phyloP scores from a whole-genome alignment of 2,329 filamentous ascomycete species.

The Talaromyces amestolkiae region DNA sequence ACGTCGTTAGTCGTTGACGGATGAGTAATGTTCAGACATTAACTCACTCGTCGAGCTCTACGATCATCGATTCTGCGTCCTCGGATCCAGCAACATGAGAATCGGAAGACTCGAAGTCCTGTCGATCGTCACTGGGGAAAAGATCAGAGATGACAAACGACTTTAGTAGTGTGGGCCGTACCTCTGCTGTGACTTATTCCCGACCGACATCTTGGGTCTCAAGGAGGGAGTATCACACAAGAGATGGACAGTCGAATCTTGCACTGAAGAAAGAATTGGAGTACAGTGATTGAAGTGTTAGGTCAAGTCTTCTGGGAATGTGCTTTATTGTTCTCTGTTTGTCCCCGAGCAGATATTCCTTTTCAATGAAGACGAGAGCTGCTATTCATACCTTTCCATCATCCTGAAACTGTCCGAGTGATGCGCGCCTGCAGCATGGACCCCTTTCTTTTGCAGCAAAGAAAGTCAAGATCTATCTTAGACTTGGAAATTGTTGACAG shows the following conservation, averaged over 20 bases:
- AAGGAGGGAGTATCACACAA: not conserved
- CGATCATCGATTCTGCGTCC: not conserved
- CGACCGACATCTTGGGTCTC: not conserved
- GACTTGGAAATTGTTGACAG: no score
- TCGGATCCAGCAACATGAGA: not conserved
- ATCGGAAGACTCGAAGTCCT: not conserved
- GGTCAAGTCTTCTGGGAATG: not conserved
- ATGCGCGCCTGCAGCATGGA: no score
- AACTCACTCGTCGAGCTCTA: not conserved
- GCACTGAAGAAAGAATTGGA: not conserved
- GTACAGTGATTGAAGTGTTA: not conserved
- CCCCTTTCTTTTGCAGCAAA: not conserved
- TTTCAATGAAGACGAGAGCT: not conserved
- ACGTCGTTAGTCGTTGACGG: not conserved
- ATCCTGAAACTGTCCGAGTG: not conserved
- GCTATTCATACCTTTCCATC: not conserved
- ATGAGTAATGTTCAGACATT: not conserved
- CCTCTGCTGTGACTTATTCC: not conserved
- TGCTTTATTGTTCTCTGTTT: not conserved
- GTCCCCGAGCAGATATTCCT: not conserved
- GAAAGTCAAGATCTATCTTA: not conserved
- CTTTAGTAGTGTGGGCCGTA: not conserved
- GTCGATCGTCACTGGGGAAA: not conserved
- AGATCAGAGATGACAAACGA: not conserved
- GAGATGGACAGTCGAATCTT: not conserved